A percentile compares a stretch with the other conserved stretches of the same genome.
Evolutionary conservation across 1,139 yeast genomes (phyloP).

Genomic region (Zygoascus hellenicus): DNA sequence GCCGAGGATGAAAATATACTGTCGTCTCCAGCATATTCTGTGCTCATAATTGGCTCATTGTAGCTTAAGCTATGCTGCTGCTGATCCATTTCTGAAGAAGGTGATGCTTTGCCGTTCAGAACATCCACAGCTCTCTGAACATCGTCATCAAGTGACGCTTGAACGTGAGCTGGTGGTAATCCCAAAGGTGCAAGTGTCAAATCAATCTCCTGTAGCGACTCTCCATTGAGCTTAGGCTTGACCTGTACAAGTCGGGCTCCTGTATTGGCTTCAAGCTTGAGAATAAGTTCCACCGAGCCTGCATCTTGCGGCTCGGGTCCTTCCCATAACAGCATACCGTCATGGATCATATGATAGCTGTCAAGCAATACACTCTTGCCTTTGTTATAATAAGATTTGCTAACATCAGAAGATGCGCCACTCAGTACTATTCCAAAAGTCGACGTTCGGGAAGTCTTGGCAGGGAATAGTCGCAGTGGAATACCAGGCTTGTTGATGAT

Average conservation of each 20-base stretch:
- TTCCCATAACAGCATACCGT: not conserved
- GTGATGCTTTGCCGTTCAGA: too few relatives aligned
- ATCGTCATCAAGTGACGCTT: too few relatives aligned
- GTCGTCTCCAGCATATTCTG: too few relatives aligned
- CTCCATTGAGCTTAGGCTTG: not conserved
- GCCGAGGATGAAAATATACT: too few relatives aligned
- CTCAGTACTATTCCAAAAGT: slow-evolving; percentile 20
- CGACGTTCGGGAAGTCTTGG: slow-evolving; percentile 12
- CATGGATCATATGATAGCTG: not conserved
- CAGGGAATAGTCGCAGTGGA: slow-evolving; percentile 22
- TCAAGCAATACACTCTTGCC: not conserved
- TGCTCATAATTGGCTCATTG: too few relatives aligned
- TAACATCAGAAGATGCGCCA: not conserved
- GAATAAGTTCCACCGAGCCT: not conserved
- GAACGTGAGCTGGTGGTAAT: too few relatives aligned
- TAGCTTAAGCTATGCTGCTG: not conserved
- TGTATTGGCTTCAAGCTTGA: not conserved
- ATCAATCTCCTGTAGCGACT: not conserved
- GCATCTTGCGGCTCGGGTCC: not conserved
- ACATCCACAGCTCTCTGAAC: too few relatives aligned
- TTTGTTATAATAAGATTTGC: not conserved
- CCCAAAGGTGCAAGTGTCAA: not conserved
- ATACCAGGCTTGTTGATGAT: slow-evolving; percentile 19
- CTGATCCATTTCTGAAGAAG: not conserved
- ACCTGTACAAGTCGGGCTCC: not conserved